phyloP scores from a whole-genome alignment of 352 stramenopile species.

The Pythium graminicola region DNA sequence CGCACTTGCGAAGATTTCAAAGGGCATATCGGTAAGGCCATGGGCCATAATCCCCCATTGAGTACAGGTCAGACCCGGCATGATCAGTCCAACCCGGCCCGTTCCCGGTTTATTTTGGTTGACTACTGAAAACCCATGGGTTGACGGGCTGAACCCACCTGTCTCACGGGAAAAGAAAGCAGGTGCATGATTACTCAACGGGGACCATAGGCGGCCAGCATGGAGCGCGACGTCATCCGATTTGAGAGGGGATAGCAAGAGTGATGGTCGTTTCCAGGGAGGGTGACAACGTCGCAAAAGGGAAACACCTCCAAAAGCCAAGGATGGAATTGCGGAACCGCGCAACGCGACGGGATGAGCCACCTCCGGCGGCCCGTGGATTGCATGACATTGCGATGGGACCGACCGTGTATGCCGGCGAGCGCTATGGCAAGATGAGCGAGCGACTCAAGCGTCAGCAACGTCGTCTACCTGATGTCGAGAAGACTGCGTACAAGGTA shows the following conservation, averaged over 20 bases:
- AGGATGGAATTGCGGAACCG: slow-evolving; percentile 64
- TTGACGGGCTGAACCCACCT: slow-evolving; percentile 2
- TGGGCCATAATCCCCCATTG: neutral
- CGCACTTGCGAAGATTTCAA: slow-evolving; percentile 19
- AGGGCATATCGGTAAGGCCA: slow-evolving; percentile 1
- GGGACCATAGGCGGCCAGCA: neutral
- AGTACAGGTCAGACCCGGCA: neutral
- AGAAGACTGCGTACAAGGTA: slow-evolving; percentile 34
- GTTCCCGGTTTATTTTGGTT: neutral
- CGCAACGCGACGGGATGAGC: slow-evolving; percentile 25
- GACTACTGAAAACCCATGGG: neutral
- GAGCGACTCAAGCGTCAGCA: slow-evolving; percentile 75
- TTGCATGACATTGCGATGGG: slow-evolving; percentile 52
- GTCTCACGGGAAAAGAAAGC: slow-evolving; percentile 9
- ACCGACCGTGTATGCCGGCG: slow-evolving; percentile 74
- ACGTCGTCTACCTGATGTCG: slow-evolving; percentile 35
- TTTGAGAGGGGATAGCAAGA: slow-evolving; percentile 4
- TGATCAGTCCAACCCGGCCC: neutral
- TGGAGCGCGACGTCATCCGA: neutral
- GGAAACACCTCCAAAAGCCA: neutral
- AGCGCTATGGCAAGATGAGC: slow-evolving; percentile 80
- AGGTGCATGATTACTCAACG: slow-evolving; percentile 4
- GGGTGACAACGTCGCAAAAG: neutral
- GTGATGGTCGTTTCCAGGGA: slow-evolving; percentile 9
- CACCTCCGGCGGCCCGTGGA: slow-evolving; percentile 6